Base-by-base conservation (phyloP, 768 basidiomycete species). In the Pleurotus cornucopiae region DNA sequence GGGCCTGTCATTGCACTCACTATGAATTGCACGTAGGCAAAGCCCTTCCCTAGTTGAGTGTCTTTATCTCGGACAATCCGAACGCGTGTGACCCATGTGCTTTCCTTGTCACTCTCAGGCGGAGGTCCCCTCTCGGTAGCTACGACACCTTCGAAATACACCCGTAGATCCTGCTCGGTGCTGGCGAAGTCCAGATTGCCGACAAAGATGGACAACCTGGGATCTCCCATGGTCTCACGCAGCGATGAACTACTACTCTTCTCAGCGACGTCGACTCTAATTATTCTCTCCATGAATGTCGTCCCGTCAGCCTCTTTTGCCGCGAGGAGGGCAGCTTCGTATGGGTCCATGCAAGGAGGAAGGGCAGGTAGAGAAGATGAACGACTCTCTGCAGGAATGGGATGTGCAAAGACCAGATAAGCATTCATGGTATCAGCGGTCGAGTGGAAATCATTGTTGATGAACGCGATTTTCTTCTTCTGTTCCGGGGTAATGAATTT, bases 381-480 rank as follows among this genome's bases (percentile, higher is more conserved):
- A 21, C 80, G 72, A 25, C 63, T 64, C 14, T 72, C 66, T 3
- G 63, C 55, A 7, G 80, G 78, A 3, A 66, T 57, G 6, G 84
- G 78, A 63, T 94, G 84, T 0, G 91, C 91, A 67, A 98, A 94
- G 16, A 98, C 93, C 46, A 96, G 71, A 68, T 99, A 99, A 0
- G 92, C 91, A 64, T 94, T 91, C 57, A 91, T 82, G 14, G 83
- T 78, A 62, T 84, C 84, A 3, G 87, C 86, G 34, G 82, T 78
- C 2, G 85, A 75, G 70, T 98, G 94, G 64, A 98, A 84, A 62
- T 96, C 92, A 54, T 86, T 86, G 66, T 94, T 91, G 67, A 98
- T 97, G 69, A 94, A 97, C 0, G 94, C 91, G 53, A 98, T 84
- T 60, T 87, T 90, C 73, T 95, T 91, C 76, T 96, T 98, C 71